Percentiles rank a stretch among this genome's conserved stretches.
phyloP scores from a whole-genome alignment of 371 early-diverging fungal genomes.

The Gilbertella persicaria region DNA sequence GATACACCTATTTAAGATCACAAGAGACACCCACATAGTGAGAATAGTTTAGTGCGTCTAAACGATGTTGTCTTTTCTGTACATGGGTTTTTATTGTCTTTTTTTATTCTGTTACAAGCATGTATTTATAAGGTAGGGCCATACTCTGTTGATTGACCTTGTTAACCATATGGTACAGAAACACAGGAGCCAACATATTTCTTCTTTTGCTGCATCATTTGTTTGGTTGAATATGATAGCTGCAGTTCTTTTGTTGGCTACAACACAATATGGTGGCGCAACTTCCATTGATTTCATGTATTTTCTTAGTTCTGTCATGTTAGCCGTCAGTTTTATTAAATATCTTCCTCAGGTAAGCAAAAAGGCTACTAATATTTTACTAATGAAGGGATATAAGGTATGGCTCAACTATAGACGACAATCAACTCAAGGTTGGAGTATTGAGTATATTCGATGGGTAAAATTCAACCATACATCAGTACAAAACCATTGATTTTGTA shows the following conservation, averaged over 20 bases:
- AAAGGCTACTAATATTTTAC: not conserved
- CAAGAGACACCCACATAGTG: constrained; percentile 54
- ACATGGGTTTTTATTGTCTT: constrained; percentile 70
- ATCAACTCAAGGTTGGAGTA: constrained; percentile 86
- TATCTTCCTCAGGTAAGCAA: constrained; percentile 76
- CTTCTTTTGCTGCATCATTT: constrained; percentile 38
- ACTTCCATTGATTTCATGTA: constrained; percentile 64
- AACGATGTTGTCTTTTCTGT: constrained; percentile 85
- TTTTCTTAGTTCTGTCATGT: constrained; percentile 69
- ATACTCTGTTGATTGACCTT: not conserved
- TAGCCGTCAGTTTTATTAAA: constrained; percentile 71
- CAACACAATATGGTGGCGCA: constrained; percentile 33
- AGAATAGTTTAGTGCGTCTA: constrained; percentile 68
- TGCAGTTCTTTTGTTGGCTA: constrained; percentile 31
- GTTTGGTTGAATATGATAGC: constrained; percentile 36
- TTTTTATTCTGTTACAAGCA: constrained; percentile 64
- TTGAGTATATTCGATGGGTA: constrained; percentile 76
- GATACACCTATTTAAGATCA: too few species aligned
- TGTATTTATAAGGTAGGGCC: constrained; percentile 63
- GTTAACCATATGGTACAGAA: constrained; percentile 26
- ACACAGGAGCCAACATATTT: constrained; percentile 38
- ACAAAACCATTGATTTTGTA: not conserved
- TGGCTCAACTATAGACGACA: constrained; percentile 70
- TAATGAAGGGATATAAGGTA: constrained; percentile 31
- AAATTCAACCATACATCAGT: not conserved